Evolutionary conservation across 2,329 filamentous ascomycete genomes (phyloP).

Genomic region (Talaromyces sp.): DNA sequence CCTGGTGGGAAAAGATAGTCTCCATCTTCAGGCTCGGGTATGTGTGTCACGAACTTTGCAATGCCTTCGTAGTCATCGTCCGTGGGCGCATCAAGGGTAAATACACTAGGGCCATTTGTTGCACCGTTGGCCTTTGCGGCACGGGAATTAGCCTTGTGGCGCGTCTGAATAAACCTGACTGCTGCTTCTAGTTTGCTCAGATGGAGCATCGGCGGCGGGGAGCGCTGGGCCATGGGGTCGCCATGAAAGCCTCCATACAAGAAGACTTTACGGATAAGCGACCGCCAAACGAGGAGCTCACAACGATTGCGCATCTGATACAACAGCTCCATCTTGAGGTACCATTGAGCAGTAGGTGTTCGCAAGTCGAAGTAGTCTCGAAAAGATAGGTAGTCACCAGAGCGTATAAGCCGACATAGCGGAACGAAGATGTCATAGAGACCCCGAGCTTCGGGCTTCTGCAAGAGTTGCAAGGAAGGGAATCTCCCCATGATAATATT

Average conservation of each 20-base stretch:
- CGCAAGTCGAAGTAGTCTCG: slow-evolving; percentile 58
- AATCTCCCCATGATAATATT: slow-evolving; percentile 83
- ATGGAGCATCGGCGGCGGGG: slow-evolving; percentile 66
- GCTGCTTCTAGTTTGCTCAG: slow-evolving; percentile 61
- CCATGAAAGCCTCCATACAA: slow-evolving; percentile 70
- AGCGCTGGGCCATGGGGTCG: slow-evolving; percentile 37
- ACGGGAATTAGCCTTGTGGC: slow-evolving; percentile 15
- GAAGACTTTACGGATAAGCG: slow-evolving; percentile 71
- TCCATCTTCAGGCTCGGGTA: slow-evolving; percentile 19
- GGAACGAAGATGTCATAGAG: slow-evolving; percentile 64
- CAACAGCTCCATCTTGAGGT: slow-evolving; percentile 68
- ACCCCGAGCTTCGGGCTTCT: slow-evolving; percentile 62
- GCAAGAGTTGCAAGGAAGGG: slow-evolving; percentile 61
- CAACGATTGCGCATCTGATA: slow-evolving; percentile 70
- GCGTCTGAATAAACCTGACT: slow-evolving; percentile 57
- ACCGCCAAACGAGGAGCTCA: slow-evolving; percentile 78
- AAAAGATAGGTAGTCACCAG: slow-evolving; percentile 69
- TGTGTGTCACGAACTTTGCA: slow-evolving; percentile 9
- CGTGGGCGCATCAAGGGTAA: slow-evolving; percentile 22
- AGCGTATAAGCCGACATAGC: slow-evolving; percentile 64
- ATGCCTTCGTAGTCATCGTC: slow-evolving; percentile 29
- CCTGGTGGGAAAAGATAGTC: slow-evolving; percentile 31
- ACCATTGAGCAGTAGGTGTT: slow-evolving; percentile 59
- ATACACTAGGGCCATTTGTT: slow-evolving; percentile 16
- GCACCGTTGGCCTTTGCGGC: slow-evolving; percentile 7